These are phyloP conservation scores for Sporisorium exsertum DNA, from an alignment of 1,284 basidiomycete species.

Conservation along the genomic window DNA sequence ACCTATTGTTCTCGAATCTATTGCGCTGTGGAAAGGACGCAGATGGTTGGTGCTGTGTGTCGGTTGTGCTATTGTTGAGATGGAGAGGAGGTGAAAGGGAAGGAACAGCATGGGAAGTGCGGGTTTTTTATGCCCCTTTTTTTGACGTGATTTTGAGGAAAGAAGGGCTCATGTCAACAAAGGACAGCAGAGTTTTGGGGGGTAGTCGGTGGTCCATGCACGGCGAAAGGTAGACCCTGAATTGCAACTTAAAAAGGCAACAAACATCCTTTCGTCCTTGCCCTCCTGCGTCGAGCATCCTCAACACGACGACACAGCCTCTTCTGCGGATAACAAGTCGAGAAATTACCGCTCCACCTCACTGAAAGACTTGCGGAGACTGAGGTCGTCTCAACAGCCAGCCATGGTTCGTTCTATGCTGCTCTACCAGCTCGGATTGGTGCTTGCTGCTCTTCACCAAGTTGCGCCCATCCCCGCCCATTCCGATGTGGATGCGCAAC, in stretches of 20 bases:
- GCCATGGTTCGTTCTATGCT: slow-evolving; percentile 8
- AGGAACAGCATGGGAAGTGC: no score
- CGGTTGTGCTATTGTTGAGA: no score
- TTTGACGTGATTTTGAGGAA: neutral
- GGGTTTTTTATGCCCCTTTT: neutral
- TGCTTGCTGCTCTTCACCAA: slow-evolving; percentile 10
- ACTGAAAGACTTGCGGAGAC: no score
- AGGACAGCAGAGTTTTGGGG: no score
- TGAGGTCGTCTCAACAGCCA: no score
- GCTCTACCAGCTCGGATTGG: slow-evolving; percentile 1
- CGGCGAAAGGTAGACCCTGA: slow-evolving; percentile 3
- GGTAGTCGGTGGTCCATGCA: neutral
- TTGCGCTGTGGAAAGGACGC: no score
- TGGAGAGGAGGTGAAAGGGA: no score
- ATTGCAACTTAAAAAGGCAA: neutral
- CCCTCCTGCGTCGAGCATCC: slow-evolving; percentile 1
- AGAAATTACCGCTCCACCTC: no score
- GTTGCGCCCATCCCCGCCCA: neutral
- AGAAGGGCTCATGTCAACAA: neutral
- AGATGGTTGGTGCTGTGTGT: no score
- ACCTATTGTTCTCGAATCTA: neutral
- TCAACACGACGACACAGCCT: neutral
- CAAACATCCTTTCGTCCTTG: neutral
- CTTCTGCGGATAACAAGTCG: no score
- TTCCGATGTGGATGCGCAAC: neutral